Base-by-base conservation (phyloP, 495 filamentous ascomycete genomes). In the Podospora australis region DNA sequence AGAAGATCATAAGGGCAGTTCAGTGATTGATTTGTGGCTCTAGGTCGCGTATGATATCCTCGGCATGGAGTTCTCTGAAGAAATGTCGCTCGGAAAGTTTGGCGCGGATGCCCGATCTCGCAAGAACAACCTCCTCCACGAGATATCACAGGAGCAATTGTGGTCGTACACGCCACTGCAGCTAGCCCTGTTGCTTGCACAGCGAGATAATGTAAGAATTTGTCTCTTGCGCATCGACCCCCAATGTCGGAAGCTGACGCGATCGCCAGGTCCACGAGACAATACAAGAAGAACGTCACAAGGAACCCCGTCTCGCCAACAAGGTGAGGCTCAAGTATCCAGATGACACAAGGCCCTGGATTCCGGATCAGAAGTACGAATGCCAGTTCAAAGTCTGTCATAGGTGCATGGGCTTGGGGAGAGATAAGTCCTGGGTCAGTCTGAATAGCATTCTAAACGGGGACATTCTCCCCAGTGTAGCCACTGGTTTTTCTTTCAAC, bases 301-400 rank as follows among this genome's bases (percentile, higher is more conserved):
- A 19, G 9, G 6, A 17, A 35, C 45, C 39, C 32, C 23, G 14
- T 2, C 41, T 44, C n/a, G 32, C 23, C 41, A 16, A 41, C 11
- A 39, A 32, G 11, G 46, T 42, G 10, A 43, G 39, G 8, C 29
- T 10, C n/a, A 56, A 39, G 1, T 48, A 42, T 19, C 41, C 56
- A 20, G 24, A 53, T 19, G 39, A 52, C 10, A 47, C 32, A 24
- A 62, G 43, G 34, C 62, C 66, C 24, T 72, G 70, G 73, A 49
- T 74, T 43, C 67, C 71, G 24, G 36, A 53, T 36, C n/a, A 45
- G 21, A 38, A 53, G 0, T 34, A 53, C 1, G 72, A 74, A 46
- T 85, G 80, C 55, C 68, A 64, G 44, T 75, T 65, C 56, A 74
- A 63, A 39, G 67, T 68, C 49, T 85, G 80, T 53, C 70, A 69